Conservation (phyloP, 2,329 filamentous ascomycete species). For the Aspergillus oerlinghausenensis region DNA sequence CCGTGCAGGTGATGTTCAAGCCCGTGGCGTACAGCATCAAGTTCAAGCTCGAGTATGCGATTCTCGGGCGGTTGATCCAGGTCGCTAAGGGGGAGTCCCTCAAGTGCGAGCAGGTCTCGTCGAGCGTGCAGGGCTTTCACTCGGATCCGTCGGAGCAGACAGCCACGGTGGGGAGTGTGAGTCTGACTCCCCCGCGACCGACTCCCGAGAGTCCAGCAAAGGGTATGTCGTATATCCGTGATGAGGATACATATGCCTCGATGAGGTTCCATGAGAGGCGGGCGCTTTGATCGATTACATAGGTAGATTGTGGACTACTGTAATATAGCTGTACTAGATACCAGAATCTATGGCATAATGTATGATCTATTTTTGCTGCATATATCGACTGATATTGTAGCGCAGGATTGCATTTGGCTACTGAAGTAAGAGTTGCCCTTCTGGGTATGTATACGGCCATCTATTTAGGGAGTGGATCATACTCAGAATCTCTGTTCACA, state of each 20-base stretch:
- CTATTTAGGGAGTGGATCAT: too few species aligned
- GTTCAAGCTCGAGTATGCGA: constrained; percentile 52
- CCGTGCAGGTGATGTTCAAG: constrained; percentile 37
- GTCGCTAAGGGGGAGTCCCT: constrained; percentile 8
- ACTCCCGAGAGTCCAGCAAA: background rate
- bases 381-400: too few species aligned
- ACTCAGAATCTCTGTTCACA: too few species aligned
- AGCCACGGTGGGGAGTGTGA: background rate
- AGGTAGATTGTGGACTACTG: background rate
- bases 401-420: too few species aligned
- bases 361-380: too few species aligned
- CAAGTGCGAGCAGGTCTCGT: background rate
- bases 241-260: background rate
- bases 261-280: background rate
- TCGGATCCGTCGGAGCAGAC: background rate
- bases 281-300: background rate
- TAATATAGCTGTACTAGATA: background rate
- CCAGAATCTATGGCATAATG: background rate
- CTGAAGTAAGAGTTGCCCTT: too few species aligned
- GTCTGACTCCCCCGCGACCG: background rate
- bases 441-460: too few species aligned
- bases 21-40: constrained; percentile 30
- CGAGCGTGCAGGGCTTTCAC: background rate
- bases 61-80: constrained; percentile 44
- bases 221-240: background rate